phyloP scores from a whole-genome alignment of 1,284 basidiomycete species.

The Pseudozyma sp. region DNA sequence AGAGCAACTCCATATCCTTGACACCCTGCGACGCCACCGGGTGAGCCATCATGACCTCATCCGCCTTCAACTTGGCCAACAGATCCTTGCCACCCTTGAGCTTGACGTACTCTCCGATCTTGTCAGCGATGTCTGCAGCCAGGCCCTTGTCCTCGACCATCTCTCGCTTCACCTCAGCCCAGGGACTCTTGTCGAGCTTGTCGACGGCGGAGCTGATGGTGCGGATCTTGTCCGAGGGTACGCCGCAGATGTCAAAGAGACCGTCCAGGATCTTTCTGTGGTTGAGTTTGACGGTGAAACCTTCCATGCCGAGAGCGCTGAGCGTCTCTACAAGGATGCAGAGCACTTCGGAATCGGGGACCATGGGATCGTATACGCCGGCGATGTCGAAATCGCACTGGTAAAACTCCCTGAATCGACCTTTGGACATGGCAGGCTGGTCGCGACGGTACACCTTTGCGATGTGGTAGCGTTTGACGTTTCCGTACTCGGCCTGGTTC shows the following conservation, averaged over 20 bases:
- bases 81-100: constrained; percentile 82
- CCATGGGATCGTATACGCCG: constrained; percentile 89
- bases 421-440: constrained; percentile 97
- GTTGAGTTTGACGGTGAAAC: constrained; percentile 93
- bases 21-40: constrained; percentile 81
- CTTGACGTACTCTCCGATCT: constrained; percentile 96
- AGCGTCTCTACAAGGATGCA: constrained; percentile 85
- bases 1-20: constrained; percentile 88
- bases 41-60: constrained; percentile 79
- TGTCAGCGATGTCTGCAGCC: constrained; percentile 84
- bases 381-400: constrained; percentile 98
- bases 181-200: constrained; percentile 94
- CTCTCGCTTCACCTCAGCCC: constrained; percentile 92
- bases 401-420: constrained; percentile 97
- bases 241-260: constrained; percentile 95
- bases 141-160: constrained; percentile 97
- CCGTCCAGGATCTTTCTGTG: constrained; percentile 98
- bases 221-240: constrained; percentile 89
- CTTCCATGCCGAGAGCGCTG: constrained; percentile 81
- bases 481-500: constrained; percentile 79
- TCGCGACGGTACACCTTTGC: constrained; percentile 98
- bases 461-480: constrained; percentile 91
- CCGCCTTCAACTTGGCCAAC: constrained; percentile 79
- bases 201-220: constrained; percentile 97
- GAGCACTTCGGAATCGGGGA: constrained; percentile 93